phyloP scores from a whole-genome alignment of 2,329 filamentous ascomycete species.

The Leptosphaerulina australis region DNA sequence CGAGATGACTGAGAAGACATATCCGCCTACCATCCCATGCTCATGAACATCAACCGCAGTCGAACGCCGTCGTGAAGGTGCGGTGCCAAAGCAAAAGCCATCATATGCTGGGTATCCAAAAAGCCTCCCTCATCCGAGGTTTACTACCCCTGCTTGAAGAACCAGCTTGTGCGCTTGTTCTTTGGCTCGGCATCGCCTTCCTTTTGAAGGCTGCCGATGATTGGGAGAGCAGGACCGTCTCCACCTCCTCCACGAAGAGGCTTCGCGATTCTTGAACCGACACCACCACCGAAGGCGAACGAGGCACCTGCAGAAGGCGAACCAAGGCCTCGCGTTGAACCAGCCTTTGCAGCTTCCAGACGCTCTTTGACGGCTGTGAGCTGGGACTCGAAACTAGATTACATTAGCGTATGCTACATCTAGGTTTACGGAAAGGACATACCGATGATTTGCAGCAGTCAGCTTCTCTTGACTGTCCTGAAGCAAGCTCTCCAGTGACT shows the following conservation, averaged over 20 bases:
- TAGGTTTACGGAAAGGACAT: slow-evolving; percentile 49
- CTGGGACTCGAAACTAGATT: slow-evolving; percentile 87
- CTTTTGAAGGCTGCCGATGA: slow-evolving; percentile 54
- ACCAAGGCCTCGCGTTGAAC: slow-evolving; percentile 82
- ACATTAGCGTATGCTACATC: slow-evolving; percentile 9
- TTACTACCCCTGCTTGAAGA: slow-evolving; percentile 65
- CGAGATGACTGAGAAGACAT: neutral
- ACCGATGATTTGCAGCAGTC: slow-evolving; percentile 96
- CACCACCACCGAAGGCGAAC: slow-evolving; percentile 69
- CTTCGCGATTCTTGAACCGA: slow-evolving; percentile 66
- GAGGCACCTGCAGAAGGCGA: slow-evolving; percentile 63
- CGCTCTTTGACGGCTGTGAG: slow-evolving; percentile 97
- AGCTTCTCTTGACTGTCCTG: slow-evolving; percentile 99
- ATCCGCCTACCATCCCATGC: slow-evolving; percentile 10
- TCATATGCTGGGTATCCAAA: slow-evolving; percentile 21
- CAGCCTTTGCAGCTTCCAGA: slow-evolving; percentile 90
- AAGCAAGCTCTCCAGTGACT: slow-evolving; percentile 87
- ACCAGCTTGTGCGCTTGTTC: slow-evolving; percentile 74
- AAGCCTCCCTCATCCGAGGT: slow-evolving; percentile 1
- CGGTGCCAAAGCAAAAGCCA: slow-evolving; percentile 13
- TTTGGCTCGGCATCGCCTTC: slow-evolving; percentile 58
- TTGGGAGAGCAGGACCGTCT: slow-evolving; percentile 49
- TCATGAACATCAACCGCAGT: slow-evolving; percentile 7
- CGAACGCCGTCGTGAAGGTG: slow-evolving; percentile 19
- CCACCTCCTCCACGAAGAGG: slow-evolving; percentile 64